phyloP scores from a whole-genome alignment of 345 rosid species.

The Gossypium turneri region DNA sequence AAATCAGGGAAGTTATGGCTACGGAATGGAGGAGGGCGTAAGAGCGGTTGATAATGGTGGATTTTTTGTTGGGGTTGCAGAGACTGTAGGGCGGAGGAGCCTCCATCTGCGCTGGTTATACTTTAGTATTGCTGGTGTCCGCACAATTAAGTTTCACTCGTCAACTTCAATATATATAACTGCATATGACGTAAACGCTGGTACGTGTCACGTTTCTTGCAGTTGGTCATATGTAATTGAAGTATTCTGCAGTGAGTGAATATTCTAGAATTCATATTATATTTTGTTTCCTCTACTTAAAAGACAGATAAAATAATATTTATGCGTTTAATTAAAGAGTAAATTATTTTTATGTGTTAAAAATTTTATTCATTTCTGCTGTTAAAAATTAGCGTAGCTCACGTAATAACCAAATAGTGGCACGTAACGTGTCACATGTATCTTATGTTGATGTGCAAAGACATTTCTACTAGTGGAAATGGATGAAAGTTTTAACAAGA shows the following conservation, averaged over 20 bases:
- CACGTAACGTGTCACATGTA: fast-evolving
- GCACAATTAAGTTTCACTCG: not conserved
- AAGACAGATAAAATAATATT: too few relatives aligned
- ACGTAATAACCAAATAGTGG: fast-evolving
- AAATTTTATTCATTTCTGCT: too few relatives aligned
- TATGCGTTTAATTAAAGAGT: fast-evolving
- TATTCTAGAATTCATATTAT: too few relatives aligned
- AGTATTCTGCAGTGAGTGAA: too few relatives aligned
- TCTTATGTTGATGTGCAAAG: too few relatives aligned
- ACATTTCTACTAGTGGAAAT: too few relatives aligned
- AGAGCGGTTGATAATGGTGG: slow-evolving; percentile 27
- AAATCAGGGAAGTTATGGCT: slow-evolving; percentile 24
- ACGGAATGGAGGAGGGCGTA: slow-evolving; percentile 27
- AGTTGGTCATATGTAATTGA: too few relatives aligned
- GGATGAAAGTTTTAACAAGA: too few relatives aligned
- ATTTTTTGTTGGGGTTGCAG: slow-evolving; percentile 9
- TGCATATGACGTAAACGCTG: not conserved
- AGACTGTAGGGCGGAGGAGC: slow-evolving; percentile 25
- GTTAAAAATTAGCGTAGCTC: fast-evolving
- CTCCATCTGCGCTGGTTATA: slow-evolving; percentile 13
- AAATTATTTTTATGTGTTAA: too few relatives aligned
- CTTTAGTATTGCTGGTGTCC: not conserved
- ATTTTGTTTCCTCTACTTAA: too few relatives aligned
- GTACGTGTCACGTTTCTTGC: too few relatives aligned
- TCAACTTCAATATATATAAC: not conserved